Evolutionary conservation across 139 green algal species (phyloP).

Genomic region (Trebouxia sp.): DNA sequence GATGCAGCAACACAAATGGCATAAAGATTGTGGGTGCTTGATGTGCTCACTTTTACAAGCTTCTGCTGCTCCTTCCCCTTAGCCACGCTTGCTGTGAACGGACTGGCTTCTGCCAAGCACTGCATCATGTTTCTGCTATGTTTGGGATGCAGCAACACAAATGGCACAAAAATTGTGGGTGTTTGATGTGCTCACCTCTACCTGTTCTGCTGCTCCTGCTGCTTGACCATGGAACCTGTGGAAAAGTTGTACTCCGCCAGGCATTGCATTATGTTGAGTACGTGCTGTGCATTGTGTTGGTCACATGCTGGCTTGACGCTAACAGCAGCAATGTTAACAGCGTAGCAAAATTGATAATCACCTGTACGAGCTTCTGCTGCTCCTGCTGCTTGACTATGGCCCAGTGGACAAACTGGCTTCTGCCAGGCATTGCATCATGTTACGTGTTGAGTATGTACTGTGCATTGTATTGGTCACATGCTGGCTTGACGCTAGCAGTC

Average conservation of each 20-base stretch:
- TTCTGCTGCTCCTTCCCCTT: constrained; percentile 33
- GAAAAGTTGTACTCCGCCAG: constrained; percentile 53
- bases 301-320: too few relatives aligned
- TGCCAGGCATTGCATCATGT: constrained; percentile 32
- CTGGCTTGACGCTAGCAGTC: too few relatives aligned
- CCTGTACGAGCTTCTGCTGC: constrained; percentile 24
- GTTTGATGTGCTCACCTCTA: not conserved
- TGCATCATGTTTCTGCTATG: too few relatives aligned
- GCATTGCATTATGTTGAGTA: constrained; percentile 1
- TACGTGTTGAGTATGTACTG: constrained; percentile 14
- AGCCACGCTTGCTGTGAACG: constrained; percentile 30
- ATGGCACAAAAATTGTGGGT: not conserved
- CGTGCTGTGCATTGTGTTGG: too few relatives aligned
- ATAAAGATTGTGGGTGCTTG: too few relatives aligned
- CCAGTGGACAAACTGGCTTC: constrained; percentile 44
- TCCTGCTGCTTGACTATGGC: constrained; percentile 27
- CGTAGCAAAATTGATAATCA: too few relatives aligned
- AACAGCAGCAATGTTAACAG: too few relatives aligned
- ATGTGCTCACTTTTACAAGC: not conserved
- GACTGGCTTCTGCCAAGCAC: constrained; percentile 39
- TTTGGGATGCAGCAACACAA: too few relatives aligned
- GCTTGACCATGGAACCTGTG: not conserved
- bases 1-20: not conserved
- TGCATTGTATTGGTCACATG: too few relatives aligned
- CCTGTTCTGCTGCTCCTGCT: constrained; percentile 32